A percentile compares a stretch with the other conserved stretches of the same genome.
phyloP scores from a whole-genome alignment of 441 rosid species.

The Manihot esculenta region DNA sequence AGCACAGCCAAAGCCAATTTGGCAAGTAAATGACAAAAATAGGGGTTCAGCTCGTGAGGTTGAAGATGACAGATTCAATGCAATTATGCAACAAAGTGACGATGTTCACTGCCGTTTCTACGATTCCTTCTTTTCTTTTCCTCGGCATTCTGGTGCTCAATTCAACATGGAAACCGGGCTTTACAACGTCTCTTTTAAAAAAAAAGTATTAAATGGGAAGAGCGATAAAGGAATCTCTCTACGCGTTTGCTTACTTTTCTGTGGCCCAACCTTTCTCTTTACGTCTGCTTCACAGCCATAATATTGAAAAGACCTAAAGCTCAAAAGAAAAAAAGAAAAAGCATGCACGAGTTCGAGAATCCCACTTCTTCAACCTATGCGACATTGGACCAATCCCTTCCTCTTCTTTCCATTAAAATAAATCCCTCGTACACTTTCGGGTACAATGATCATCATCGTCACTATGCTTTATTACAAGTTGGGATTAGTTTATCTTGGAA shows the following conservation, averaged over 20 bases:
- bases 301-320: not conserved
- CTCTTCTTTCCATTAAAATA: too few relatives aligned
- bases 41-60: not conserved
- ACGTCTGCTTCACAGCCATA: not conserved
- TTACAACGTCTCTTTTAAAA: not conserved
- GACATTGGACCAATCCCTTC: too few relatives aligned
- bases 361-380: not conserved
- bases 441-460: not conserved
- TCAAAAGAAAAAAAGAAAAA: too few relatives aligned
- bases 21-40: not conserved
- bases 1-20: not conserved
- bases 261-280: not conserved
- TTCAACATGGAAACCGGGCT: not conserved
- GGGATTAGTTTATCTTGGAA: not conserved
- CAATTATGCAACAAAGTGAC: not conserved
- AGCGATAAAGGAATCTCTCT: not conserved
- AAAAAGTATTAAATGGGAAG: not conserved
- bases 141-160: not conserved
- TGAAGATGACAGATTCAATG: not conserved
- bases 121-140: not conserved
- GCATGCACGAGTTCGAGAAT: not conserved
- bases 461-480: not conserved
- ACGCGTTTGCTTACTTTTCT: not conserved
- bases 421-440: not conserved
- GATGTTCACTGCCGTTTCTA: not conserved